phyloP scores from a whole-genome alignment of 1,139 yeast species.

The Taphrina communis region DNA sequence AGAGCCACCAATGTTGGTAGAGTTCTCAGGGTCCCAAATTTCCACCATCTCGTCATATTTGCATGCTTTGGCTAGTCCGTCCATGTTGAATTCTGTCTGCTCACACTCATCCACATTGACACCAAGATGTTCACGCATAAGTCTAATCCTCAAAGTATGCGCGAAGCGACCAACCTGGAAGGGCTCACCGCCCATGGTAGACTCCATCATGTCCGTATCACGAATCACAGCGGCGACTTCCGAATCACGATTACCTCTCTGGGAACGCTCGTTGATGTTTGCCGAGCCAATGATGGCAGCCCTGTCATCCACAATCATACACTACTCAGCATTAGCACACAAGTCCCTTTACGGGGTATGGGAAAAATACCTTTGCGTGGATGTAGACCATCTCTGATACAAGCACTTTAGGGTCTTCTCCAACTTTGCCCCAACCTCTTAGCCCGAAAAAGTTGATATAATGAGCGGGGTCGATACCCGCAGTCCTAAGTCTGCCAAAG shows the following conservation, averaged over 20 bases:
- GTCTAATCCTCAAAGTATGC: conserved; percentile 81
- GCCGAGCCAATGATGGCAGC: conserved; percentile 96
- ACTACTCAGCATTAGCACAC: conserved; percentile 31
- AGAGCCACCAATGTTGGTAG: conserved; percentile 14
- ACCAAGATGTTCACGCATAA: conserved; percentile 97
- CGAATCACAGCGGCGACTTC: conserved; percentile 89
- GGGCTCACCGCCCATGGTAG: conserved; percentile 81
- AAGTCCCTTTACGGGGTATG: too few species aligned
- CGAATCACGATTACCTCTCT: conserved; percentile 91
- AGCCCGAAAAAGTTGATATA: conserved; percentile 90
- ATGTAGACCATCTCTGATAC: conserved; percentile 91
- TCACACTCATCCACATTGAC: conserved; percentile 89
- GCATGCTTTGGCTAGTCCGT: conserved; percentile 52
- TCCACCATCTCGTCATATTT: conserved; percentile 30
- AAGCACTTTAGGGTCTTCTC: conserved; percentile 66
- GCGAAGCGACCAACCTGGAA: conserved; percentile 86
- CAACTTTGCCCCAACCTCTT: conserved; percentile 94
- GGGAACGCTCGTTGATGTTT: conserved; percentile 91
- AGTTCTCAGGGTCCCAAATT: conserved; percentile 33
- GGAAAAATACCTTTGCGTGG: conserved; percentile 71
- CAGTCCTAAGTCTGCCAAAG: conserved; percentile 75
- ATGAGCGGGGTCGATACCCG: conserved; percentile 82
- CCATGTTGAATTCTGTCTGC: conserved; percentile 70
- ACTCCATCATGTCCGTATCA: conserved; percentile 75
- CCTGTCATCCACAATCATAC: conserved; percentile 88